Evolutionary conservation across 2,329 filamentous ascomycete genomes (phyloP), one percentile per base, ranked within the genome.

Genomic region (Pseudogymnoascus sp.): DNA sequence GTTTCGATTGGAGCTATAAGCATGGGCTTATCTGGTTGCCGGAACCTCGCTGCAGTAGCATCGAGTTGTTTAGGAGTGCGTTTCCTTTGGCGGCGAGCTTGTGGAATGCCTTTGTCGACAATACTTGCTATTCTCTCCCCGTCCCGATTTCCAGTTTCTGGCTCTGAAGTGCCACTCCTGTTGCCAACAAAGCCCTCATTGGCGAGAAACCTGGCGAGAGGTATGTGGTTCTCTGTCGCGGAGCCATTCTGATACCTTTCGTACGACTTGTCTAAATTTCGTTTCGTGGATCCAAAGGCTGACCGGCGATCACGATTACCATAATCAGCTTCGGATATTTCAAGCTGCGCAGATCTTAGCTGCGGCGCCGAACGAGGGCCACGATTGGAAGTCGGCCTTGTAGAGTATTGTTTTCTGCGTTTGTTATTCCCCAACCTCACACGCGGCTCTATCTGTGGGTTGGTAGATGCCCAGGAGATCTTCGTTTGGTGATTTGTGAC

Each of bases 231-330:
- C 7, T 67, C 66, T 18, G 63, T 65, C 23, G 65, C 66, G 16
- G 71, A 74, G 18, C 62, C 67, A 56, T 73, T 76, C 11, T 72
- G 75, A 25, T 72, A 72, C 62, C 72, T 77, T 60, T 77, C 78
- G 70, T 82, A 87, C 23, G 86, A 68, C 23, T 75, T 77, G 70
- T 88, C 85, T 5, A 88, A 74, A 8, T 77, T 73, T 66, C 75
- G 80, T 70, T 87, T 88, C 23, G 76, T 78, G 3, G 75, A 74
- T 60, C 78, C 74, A 65, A 88, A 86, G 8, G 73, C 74, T 49
- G 74, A 63, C 7, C 63, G 56, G n/a, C 68, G 61, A 66, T 70
- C 70, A 6, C 72, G 72, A 21, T 68, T 71, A 9, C 71, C 69
- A 42, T 72, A 73, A 34, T 75, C 72, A 1, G 69, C 64, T 36